Evolutionary conservation across 164 flowering plant genomes (phyloP).

Genomic region (Saururus chinensis): DNA sequence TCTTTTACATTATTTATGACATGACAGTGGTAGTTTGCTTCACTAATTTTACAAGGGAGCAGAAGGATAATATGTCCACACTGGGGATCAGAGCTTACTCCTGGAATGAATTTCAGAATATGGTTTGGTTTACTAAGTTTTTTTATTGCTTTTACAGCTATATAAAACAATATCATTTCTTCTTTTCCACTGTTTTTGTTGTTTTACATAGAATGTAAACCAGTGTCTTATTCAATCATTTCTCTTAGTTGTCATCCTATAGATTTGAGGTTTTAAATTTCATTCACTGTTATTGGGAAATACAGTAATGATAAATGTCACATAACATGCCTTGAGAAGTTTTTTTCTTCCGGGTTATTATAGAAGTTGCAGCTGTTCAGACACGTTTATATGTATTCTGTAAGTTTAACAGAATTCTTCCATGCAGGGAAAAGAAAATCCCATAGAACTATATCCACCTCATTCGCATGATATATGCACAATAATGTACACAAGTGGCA

Average conservation of each 20-base stretch:
- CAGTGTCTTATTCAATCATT: too few species aligned
- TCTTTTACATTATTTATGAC: conserved; percentile 5
- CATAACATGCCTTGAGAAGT: too few species aligned
- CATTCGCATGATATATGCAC: conserved; percentile 52
- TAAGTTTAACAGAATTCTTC: background rate
- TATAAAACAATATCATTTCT: background rate
- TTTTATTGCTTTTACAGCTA: background rate
- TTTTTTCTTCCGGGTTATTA: too few species aligned
- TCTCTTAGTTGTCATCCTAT: too few species aligned
- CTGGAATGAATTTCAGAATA: conserved; percentile 65
- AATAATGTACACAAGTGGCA: conserved; percentile 97
- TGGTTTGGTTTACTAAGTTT: conserved; percentile 43
- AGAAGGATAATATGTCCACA: conserved; percentile 25
- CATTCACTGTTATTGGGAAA: too few species aligned
- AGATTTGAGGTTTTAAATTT: too few species aligned
- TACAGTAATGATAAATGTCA: too few species aligned
- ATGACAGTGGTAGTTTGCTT: conserved; percentile 66
- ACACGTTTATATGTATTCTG: too few species aligned
- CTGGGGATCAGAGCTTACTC: conserved; percentile 50
- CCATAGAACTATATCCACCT: conserved; percentile 43
- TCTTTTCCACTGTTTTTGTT: too few species aligned
- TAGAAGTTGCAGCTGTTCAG: too few species aligned
- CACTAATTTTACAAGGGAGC: conserved; percentile 45
- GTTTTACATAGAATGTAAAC: background rate
- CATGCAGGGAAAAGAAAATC: conserved; percentile 61